A percentile compares a stretch with the other conserved stretches of the same genome.
Conservation (phyloP, 2,329 filamentous ascomycete genomes). For the Aspergillus felis region DNA sequence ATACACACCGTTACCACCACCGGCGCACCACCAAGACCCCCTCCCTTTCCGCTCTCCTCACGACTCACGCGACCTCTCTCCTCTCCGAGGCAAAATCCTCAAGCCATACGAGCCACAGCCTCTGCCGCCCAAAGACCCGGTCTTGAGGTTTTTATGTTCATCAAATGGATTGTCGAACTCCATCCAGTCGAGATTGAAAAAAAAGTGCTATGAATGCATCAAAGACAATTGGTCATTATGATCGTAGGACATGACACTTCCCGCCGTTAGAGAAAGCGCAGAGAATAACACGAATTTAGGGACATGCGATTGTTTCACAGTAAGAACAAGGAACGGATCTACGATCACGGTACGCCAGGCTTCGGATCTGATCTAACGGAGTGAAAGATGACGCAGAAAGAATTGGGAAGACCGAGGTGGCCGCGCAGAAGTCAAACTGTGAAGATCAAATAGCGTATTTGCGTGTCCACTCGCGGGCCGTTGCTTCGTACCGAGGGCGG, state of each 20-base stretch:
- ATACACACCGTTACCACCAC: conserved; percentile 1
- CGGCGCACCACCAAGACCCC: conserved; percentile 6
- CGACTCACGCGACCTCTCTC: conserved; percentile 5
- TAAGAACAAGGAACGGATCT: conserved; percentile 29
- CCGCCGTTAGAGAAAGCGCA: conserved; percentile 19
- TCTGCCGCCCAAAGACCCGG: conserved; percentile 5
- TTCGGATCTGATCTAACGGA: conserved; percentile 35
- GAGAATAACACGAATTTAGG: conserved; percentile 6
- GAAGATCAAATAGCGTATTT: conserved; percentile 87
- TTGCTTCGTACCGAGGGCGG: conserved; percentile 90
- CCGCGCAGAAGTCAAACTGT: conserved; percentile 21
- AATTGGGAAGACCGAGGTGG: conserved; percentile 24
- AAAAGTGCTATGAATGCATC: conserved; percentile 38
- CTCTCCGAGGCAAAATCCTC: neutral
- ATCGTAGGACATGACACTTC: conserved; percentile 36
- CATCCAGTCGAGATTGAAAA: conserved; percentile 18
- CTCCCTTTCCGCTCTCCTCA: conserved; percentile 5
- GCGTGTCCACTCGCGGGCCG: conserved; percentile 95
- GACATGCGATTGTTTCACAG: conserved; percentile 20
- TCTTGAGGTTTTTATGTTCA: conserved; percentile 16
- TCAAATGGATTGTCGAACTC: conserved; percentile 21
- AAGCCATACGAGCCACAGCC: conserved; percentile 1
- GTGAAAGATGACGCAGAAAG: conserved; percentile 24
- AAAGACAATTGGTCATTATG: conserved; percentile 34
- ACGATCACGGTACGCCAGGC: conserved; percentile 38